These are phyloP conservation scores for Penicillium fimorum DNA, from an alignment of 495 filamentous ascomycete species.

Conservation along the genomic window DNA sequence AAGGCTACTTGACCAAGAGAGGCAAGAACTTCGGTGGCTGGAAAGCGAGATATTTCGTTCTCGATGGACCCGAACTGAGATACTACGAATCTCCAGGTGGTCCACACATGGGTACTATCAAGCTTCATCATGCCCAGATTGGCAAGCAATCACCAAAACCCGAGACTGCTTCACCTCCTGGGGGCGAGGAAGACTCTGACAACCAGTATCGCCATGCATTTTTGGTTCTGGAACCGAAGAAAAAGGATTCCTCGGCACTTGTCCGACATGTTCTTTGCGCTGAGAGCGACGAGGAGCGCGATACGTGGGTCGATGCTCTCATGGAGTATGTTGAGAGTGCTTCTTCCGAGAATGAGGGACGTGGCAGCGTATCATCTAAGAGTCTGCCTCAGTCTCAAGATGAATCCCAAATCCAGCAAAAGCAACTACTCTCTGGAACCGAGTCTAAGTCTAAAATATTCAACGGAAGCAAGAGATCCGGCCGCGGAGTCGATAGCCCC, in stretches of 20 bases:
- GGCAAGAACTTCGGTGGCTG: conserved; percentile 99
- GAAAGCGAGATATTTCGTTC: conserved; percentile 92
- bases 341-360: conserved; percentile 51
- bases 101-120: conserved; percentile 88
- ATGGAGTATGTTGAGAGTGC: conserved; percentile 84
- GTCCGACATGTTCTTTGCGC: conserved; percentile 96
- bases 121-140: conserved; percentile 86
- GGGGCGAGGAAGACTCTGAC: conserved; percentile 69
- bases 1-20: conserved; percentile 90
- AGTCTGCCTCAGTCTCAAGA: conserved; percentile 21
- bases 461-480: conserved; percentile 46
- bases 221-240: conserved; percentile 90
- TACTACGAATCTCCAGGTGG: conserved; percentile 92
- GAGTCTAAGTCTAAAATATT: conserved; percentile 30
- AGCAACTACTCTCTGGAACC: conserved; percentile 16
- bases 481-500: conserved; percentile 41
- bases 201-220: conserved; percentile 97
- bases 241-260: conserved; percentile 85
- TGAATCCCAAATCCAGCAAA: conserved; percentile 19
- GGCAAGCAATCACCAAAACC: conserved; percentile 74
- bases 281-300: conserved; percentile 89
- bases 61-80: conserved; percentile 83
- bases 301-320: conserved; percentile 88
- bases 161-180: conserved; percentile 56
- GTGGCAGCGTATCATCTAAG: conserved; percentile 24